Evolutionary conservation across 2,329 filamentous ascomycete genomes (phyloP).

Genomic region (Aspergillus ochraceus): DNA sequence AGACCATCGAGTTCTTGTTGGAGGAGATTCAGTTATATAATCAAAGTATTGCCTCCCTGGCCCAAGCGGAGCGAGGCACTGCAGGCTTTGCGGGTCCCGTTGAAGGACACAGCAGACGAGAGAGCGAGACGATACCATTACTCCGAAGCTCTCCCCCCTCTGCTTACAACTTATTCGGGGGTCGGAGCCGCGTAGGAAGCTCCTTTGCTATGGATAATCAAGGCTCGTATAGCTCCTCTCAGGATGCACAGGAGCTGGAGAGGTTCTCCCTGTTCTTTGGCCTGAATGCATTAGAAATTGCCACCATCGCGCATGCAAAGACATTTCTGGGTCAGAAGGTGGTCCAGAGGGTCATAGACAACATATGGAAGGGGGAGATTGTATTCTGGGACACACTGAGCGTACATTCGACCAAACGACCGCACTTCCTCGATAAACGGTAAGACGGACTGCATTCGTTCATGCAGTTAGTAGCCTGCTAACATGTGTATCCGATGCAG

Average conservation of each 20-base stretch:
- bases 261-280: conserved; percentile 71
- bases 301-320: conserved; percentile 77
- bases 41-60: conserved; percentile 17
- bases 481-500: conserved; percentile 32
- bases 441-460: conserved; percentile 20
- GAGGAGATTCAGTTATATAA: conserved; percentile 47
- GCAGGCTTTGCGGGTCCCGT: conserved; percentile 14
- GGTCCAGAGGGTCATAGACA: conserved; percentile 79
- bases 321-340: conserved; percentile 78
- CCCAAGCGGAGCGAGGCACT: conserved; percentile 23
- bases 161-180: conserved; percentile 31
- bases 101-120: conserved; percentile 6
- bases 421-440: conserved; percentile 70
- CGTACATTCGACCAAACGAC: conserved; percentile 70
- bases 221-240: conserved; percentile 30
- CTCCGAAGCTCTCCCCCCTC: conserved; percentile 25
- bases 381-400: conserved; percentile 83
- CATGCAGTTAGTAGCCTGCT: not conserved
- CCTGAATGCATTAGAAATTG: conserved; percentile 84
- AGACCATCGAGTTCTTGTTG: conserved; percentile 59
- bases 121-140: conserved; percentile 32
- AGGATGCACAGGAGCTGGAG: conserved; percentile 57
- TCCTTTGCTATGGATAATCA: conserved; percentile 52
- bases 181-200: conserved; percentile 32
- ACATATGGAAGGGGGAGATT: conserved; percentile 83